phyloP scores from a whole-genome alignment of 1,139 yeast genomes.

The Geotrichum histeridarum region DNA sequence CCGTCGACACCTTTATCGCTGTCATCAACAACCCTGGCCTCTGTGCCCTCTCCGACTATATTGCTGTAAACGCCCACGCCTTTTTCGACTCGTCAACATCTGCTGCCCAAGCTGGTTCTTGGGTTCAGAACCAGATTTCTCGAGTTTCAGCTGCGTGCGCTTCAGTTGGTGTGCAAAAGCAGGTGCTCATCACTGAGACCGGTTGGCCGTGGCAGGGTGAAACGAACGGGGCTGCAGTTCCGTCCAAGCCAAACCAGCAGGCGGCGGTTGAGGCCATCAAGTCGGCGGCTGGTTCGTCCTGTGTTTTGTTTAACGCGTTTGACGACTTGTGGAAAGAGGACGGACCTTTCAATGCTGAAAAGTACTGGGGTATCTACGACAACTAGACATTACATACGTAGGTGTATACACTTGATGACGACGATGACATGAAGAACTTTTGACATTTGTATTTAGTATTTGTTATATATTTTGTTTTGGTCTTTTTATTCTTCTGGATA shows the following conservation, averaged over 20 bases:
- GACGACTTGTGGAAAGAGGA: slow-evolving; percentile 79
- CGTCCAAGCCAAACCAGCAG: slow-evolving; percentile 60
- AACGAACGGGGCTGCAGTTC: slow-evolving; percentile 61
- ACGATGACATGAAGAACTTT: neutral
- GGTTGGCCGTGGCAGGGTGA: slow-evolving; percentile 88
- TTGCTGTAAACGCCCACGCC: slow-evolving; percentile 86
- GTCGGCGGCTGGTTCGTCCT: slow-evolving; percentile 51
- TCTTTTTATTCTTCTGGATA: no score
- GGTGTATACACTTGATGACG: neutral
- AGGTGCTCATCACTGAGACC: slow-evolving; percentile 70
- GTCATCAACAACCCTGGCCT: slow-evolving; percentile 68
- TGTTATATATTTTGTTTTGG: neutral
- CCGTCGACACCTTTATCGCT: slow-evolving; percentile 51
- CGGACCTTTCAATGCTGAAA: slow-evolving; percentile 67
- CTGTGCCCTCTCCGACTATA: slow-evolving; percentile 70
- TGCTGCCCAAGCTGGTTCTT: slow-evolving; percentile 65
- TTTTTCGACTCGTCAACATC: slow-evolving; percentile 70
- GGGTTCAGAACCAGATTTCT: slow-evolving; percentile 65
- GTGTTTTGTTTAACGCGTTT: slow-evolving; percentile 70
- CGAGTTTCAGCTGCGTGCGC: slow-evolving; percentile 48
- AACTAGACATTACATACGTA: neutral
- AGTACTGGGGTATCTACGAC: slow-evolving; percentile 62
- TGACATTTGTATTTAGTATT: neutral
- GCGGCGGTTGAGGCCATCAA: slow-evolving; percentile 59
- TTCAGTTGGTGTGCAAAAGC: slow-evolving; percentile 44